Evolutionary conservation across 2,329 filamentous ascomycete species (phyloP), one percentile per base, ranked within the genome.

Genomic region (Phaeosphaeriaceae sp.): DNA sequence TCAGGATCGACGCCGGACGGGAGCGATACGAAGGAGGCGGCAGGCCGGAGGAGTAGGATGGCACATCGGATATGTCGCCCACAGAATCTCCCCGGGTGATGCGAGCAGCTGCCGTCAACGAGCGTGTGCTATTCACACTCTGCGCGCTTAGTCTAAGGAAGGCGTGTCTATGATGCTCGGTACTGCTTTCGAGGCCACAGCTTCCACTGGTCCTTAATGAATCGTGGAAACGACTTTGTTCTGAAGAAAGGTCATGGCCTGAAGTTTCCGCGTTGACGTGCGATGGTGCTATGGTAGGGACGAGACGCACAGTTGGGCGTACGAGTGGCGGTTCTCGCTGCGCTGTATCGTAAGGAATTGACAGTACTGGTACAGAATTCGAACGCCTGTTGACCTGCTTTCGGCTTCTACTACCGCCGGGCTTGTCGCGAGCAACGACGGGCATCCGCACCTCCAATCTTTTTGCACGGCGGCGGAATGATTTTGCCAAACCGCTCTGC

Each of bases 1-100:
- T 70, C 45, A 68, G 56, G 1, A 71, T 56, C n/a, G 74, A 76
- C 3, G 57, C 68, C 7, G 72, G 61, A 2, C 65, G 70, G 15
- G 74, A 75, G 21, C 67, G 67, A 54, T 76, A 76, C 0, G 74
- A 73, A n/a, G 74, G 74, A 10, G 73, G 74, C 21, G 67, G 67
- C 11, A 55, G 62, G 19, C 73, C 73, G 0, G 74, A 68, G 45
- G 62, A 71, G 60, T 75, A 76, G 0, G 73, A 73, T 0, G 74
- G 73, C 1, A 68, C 67, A 49, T 75, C 73, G 1, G 74, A 76
- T 7, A 76, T 48, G 36, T 71, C 69, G 20, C 71, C 71, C 61
- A 73, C 65, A 0, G 73, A 76, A 31, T 70, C 69, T 49, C 74
- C 73, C 4, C 66, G 64, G 10, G 54, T 53, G 11, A 66, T 49